Base-by-base conservation (phyloP, 768 basidiomycete species). In the Clavulina sp. region DNA sequence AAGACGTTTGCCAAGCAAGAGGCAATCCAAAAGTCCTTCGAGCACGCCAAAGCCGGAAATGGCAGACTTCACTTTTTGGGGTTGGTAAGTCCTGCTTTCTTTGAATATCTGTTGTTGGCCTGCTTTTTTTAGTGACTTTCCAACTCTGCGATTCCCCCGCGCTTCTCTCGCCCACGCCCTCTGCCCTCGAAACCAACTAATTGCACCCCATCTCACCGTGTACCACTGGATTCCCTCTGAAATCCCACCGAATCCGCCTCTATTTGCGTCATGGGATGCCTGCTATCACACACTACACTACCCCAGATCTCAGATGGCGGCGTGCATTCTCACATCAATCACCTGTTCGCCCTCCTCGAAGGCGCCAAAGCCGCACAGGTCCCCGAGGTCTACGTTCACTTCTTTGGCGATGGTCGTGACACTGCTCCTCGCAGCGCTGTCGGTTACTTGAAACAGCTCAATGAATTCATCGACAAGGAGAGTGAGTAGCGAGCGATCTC, bases 321-420 rank as follows among this genome's bases (percentile, higher is more conserved):
- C 59, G 91, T 95, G n/a, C 92, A 93, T 69, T 93, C 92, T 1
- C 89, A 93, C 65, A 93, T 87, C 63, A 75, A 65, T 48, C 91
- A 95, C 64, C 75, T 96, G 33, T 87, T 80, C 60, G 89, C 89
- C 1, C 76, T 96, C 7, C 77, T 96, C 58, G 84, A 88, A 64
- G 81, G 81, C 4, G 92, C 91, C 23, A 92, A 93, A 62, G 80
- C 85, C 61, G 65, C 76, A 49, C 81, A 78, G 40, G 81, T 93
- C 33, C 84, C 85, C 2, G 73, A 93, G 56, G 79, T 84, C 52
- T 93, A 84, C 61, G 68, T 96, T 57, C 91, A 96, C 72, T 95
- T 91, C 72, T 76, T 96, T 59, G 91, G 84, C 21, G 91, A 96
- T 58, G 92, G 92, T 18, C 81, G 91, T 38, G 91, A 96, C 64